Base-by-base conservation (phyloP, 768 basidiomycete species). In the Lactarius evosmus region DNA sequence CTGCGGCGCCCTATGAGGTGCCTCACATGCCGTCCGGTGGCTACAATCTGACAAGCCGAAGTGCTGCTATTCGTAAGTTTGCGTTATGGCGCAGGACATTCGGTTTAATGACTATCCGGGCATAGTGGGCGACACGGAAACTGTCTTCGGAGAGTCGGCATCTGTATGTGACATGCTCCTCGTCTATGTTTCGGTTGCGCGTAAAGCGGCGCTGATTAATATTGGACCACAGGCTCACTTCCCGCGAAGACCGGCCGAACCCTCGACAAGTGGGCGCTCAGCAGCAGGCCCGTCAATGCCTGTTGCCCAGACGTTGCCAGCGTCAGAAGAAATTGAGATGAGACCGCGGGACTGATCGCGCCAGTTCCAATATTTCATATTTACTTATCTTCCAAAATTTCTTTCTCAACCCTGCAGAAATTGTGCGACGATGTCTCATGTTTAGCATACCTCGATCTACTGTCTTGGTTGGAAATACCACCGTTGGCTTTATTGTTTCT, bases 121-220 rank as follows among this genome's bases (percentile, higher is more conserved):
- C 16, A 41, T 65, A 80, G 80, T 76, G 38, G 78, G 79, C 36
- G 74, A 74, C 58, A 71, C 76, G 2, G 78, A 78, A 66, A 77
- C 78, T 63, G 72, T 84, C 19, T 84, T 82, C 63, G 79, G 77
- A 4, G 82, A 81, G 61, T 62, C 72, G 25, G 69, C 70, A 55
- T 74, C 29, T 57, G 65, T 68, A 65, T 11, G 64, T 61, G 46
- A 44, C 60, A 53, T 66, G 4, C 32, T 22, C 6, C 29, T 36
- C 9, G 33, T 25, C 22, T 56, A 22, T 44, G 5, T 38, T 49
- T 55, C 29, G 56, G 41, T 19, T 41, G 40, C 56, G 60, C 40
- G 19, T 17, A 56, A n/a, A 33, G 40, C 56, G 67, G 56, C 66
- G 57, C 60, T 62, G 60, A 57, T 60, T 56, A 65, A 67, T 59